Conservation (phyloP, 2,329 filamentous ascomycete genomes). For the Trichoderma pleuroti region DNA sequence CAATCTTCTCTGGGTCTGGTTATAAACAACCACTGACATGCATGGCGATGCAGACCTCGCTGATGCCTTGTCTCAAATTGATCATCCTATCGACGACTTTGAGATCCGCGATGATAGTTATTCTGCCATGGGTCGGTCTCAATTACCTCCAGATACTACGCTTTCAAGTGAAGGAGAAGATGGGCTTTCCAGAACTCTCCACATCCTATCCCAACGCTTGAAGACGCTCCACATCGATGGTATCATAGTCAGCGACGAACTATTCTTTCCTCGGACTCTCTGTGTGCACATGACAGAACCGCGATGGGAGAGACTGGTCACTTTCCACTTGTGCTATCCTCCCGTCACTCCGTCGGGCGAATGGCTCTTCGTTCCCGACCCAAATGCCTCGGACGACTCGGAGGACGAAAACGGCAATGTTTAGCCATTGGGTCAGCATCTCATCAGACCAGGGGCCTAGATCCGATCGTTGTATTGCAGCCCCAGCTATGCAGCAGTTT, state of each 20-base stretch:
- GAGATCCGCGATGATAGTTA: neutral
- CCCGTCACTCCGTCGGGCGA: neutral
- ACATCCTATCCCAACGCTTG: neutral
- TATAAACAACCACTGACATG: neutral
- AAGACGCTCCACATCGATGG: neutral
- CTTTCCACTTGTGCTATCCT: neutral
- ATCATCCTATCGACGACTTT: neutral
- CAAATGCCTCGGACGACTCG: neutral
- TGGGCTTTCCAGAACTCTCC: neutral
- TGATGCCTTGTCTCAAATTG: neutral
- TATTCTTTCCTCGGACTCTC: neutral
- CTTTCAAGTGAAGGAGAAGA: neutral
- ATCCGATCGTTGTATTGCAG: neutral
- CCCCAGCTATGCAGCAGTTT: neutral
- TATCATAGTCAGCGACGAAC: neutral
- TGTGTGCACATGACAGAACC: neutral
- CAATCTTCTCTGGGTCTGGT: neutral
- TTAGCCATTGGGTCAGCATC: neutral
- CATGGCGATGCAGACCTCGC: neutral
- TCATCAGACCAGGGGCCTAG: neutral
- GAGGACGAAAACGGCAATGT: neutral
- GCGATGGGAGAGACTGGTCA: neutral
- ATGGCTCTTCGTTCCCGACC: neutral
- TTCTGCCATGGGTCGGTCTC: neutral
- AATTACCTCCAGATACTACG: neutral